Conservation (phyloP, 768 basidiomycete genomes). For the Sarcodon aspratus region DNA sequence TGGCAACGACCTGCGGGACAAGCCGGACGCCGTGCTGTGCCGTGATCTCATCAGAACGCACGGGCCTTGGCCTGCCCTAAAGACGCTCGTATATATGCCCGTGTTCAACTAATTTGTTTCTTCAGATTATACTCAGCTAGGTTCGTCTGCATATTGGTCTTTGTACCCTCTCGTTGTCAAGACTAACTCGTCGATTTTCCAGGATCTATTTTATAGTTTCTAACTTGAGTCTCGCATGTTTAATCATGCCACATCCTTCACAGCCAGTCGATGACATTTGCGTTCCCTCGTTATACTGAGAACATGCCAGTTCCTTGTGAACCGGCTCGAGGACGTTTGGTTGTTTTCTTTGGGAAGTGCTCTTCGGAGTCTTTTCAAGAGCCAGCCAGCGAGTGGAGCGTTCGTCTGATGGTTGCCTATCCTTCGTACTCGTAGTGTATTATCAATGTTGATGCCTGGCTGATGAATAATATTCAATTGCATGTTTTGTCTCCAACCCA, state of each 20-base stretch:
- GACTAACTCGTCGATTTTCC: constrained; percentile 4
- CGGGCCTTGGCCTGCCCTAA: background rate
- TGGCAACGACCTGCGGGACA: no score
- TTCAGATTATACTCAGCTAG: constrained; percentile 30
- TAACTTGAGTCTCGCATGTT: constrained; percentile 35
- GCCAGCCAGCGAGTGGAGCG: constrained; percentile 3
- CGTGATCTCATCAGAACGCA: no score
- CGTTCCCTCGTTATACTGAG: constrained; percentile 27
- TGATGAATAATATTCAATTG: no score
- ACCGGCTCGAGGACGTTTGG: constrained; percentile 28
- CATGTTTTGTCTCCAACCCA: no score
- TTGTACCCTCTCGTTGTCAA: background rate
- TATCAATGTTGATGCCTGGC: no score
- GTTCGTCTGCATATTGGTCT: background rate
- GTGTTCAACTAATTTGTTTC: constrained; percentile 12
- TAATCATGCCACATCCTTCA: constrained; percentile 30
- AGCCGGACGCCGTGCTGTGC: no score
- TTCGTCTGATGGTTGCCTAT: constrained; percentile 3
- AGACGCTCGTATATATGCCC: constrained; percentile 5
- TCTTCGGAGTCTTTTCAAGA: background rate
- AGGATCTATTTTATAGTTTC: constrained; percentile 29
- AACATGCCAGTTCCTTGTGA: constrained; percentile 17
- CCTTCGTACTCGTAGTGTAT: no score
- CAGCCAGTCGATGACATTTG: constrained; percentile 27
- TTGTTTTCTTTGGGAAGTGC: background rate